Conservation (phyloP, 108 stramenopile genomes). For the Cyclotella atomus region DNA sequence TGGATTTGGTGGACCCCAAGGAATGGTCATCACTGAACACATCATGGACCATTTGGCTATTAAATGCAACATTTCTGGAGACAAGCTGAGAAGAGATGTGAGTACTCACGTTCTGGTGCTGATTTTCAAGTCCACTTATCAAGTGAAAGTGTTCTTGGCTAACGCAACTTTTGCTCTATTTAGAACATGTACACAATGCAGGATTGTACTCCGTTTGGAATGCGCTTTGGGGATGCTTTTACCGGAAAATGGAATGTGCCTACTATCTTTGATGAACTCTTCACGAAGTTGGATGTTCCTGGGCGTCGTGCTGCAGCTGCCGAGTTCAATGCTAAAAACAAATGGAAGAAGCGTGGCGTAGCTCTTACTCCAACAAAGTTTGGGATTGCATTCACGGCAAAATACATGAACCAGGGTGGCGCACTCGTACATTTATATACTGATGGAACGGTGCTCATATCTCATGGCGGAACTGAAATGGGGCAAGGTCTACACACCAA, state of each 20-base stretch:
- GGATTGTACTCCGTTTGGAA: constrained; percentile 86
- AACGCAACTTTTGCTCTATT: not conserved
- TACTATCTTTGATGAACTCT: constrained; percentile 72
- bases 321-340: constrained; percentile 84
- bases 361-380: constrained; percentile 92
- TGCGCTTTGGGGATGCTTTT: constrained; percentile 60
- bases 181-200: constrained; percentile 84
- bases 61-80: constrained; percentile 58
- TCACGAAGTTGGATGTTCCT: constrained; percentile 61
- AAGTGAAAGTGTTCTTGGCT: too few relatives aligned
- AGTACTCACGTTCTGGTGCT: too few relatives aligned
- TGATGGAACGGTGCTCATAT: constrained; percentile 92
- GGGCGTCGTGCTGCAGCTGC: constrained; percentile 65
- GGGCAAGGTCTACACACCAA: constrained; percentile 96
- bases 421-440: constrained; percentile 93
- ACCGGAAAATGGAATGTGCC: constrained; percentile 91
- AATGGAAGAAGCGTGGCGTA: constrained; percentile 88
- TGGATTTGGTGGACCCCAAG: constrained; percentile 94
- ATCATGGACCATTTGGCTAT: constrained; percentile 91
- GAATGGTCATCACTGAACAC: constrained; percentile 86
- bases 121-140: too few relatives aligned
- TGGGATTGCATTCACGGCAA: constrained; percentile 88
- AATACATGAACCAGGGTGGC: constrained; percentile 89
- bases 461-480: constrained; percentile 97
- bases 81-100: constrained; percentile 61